A percentile compares a stretch with the other conserved stretches of the same genome.
Evolutionary conservation across 2,329 filamentous ascomycete genomes (phyloP).

Genomic region (Fusarium neocosmosporiellum): DNA sequence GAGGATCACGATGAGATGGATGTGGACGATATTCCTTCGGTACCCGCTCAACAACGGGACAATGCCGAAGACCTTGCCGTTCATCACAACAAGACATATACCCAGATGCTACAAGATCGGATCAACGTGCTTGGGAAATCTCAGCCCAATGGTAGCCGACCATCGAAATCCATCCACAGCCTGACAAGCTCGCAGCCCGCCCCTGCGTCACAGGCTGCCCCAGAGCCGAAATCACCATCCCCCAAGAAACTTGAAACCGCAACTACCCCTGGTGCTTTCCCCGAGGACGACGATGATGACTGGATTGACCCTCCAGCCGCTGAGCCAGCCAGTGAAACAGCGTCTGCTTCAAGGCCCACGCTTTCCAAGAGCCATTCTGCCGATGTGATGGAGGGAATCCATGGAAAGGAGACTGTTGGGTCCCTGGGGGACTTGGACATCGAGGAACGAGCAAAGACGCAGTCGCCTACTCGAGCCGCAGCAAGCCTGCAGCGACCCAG

Average conservation of each 20-base stretch:
- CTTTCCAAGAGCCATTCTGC: slow-evolving; percentile 71
- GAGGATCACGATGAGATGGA: slow-evolving; percentile 66
- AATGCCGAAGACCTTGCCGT: slow-evolving; percentile 58
- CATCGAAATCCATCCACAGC: slow-evolving; percentile 61
- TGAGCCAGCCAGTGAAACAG: slow-evolving; percentile 41
- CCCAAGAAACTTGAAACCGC: slow-evolving; percentile 47
- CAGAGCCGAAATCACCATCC: slow-evolving; percentile 46
- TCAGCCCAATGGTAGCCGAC: slow-evolving; percentile 59
- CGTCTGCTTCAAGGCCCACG: slow-evolving; percentile 57
- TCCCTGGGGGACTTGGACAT: slow-evolving; percentile 51
- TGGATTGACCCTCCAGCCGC: slow-evolving; percentile 68
- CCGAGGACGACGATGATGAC: slow-evolving; percentile 65
- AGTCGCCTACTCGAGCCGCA: slow-evolving; percentile 23
- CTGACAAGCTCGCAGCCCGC: slow-evolving; percentile 48
- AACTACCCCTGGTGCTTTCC: slow-evolving; percentile 69
- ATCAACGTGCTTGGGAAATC: slow-evolving; percentile 79
- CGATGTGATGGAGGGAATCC: slow-evolving; percentile 69
- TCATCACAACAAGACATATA: slow-evolving; percentile 87
- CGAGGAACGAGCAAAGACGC: slow-evolving; percentile 10
- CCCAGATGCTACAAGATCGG: slow-evolving; percentile 90
- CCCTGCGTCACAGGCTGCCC: slow-evolving; percentile 41
- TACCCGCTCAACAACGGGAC: slow-evolving; percentile 45
- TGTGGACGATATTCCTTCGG: slow-evolving; percentile 57
- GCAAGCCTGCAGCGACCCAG: slow-evolving; percentile 32
- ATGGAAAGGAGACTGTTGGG: slow-evolving; percentile 60